Base-by-base conservation (phyloP, 2,329 filamentous ascomycete species). In the Ceratocystis colombiana region DNA sequence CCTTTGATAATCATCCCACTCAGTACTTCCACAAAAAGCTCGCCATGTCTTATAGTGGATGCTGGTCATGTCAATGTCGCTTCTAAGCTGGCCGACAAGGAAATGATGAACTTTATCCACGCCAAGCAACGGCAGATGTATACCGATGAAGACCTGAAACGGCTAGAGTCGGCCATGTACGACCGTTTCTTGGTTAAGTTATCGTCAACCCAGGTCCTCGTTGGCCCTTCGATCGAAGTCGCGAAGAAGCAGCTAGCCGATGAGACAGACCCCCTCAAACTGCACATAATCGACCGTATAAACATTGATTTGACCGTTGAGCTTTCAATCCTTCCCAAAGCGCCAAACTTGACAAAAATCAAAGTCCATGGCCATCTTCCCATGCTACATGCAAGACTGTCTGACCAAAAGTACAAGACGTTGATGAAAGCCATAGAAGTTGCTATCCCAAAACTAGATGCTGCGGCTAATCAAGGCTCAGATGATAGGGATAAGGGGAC, bases 231-330 rank as follows among this genome's bases (percentile, higher is more conserved):
- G 0, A 90, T 99, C 61, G 88, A 95, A 65, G 89, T 90, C 70
- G 94, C 95, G 0, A 94, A 93, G 73, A 82, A 86, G 3, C 90
- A 96, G 71, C 80, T 99, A 2, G 82, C 83, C 12, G 80, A 85
- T 33, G 83, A 84, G 69, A 84, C 87, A 30, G 83, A 88, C 5
- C 80, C 82, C 1, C 87, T 87, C 66, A 86, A 87, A 69, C 82
- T 95, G 70, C 93, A 97, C 73, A 86, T 99, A 65, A 90, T 99
- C 45, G 93, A 99, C 74, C 87, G 90, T 70, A 99, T 99, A 78
- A 99, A 96, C 71, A 89, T 99, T 71, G 90, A 97, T 74, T 97
- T 99, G 74, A 86, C 91, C 10, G 85, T 99, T n/a, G 92, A 96
- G 74, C 88, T 89, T 22, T 99, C 92, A 6, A 99, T 99, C 70